Conservation (phyloP, 148 eudicot species). For the Camellia sinensis region DNA sequence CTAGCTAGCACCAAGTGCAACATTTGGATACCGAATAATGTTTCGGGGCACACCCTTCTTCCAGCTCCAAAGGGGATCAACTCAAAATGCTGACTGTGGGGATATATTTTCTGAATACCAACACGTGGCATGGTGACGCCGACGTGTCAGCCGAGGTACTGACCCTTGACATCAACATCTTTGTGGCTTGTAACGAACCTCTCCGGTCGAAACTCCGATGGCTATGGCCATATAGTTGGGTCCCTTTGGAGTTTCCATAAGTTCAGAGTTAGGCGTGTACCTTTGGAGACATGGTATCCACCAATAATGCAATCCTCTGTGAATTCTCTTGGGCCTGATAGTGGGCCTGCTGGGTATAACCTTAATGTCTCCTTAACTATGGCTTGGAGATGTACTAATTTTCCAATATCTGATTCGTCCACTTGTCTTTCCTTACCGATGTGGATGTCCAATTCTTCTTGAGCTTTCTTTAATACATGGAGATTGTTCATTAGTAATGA, state of each 20-base stretch:
- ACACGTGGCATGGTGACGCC: too few relatives aligned
- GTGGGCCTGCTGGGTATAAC: conserved; percentile 31
- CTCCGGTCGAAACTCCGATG: conserved; percentile 33
- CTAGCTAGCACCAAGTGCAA: conserved; percentile 20
- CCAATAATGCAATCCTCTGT: conserved; percentile 21
- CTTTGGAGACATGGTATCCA: conserved; percentile 32
- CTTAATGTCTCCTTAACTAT: conserved; percentile 34
- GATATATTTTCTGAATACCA: too few relatives aligned
- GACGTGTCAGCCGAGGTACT: too few relatives aligned
- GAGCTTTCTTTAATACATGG: conserved; percentile 19
- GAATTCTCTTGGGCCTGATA: conserved; percentile 20
- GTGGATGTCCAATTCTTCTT: conserved; percentile 25
- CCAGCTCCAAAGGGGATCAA: conserved; percentile 36
- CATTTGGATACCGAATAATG: conserved; percentile 8
- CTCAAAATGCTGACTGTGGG: conserved; percentile 29
- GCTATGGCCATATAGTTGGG: conserved; percentile 23
- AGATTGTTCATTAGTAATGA: conserved; percentile 27
- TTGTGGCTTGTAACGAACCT: conserved; percentile 31
- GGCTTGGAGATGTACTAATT: conserved; percentile 36
- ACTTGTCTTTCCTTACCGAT: conserved; percentile 27
- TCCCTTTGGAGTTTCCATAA: conserved; percentile 35
- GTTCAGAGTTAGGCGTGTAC: conserved; percentile 31
- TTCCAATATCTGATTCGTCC: conserved; percentile 24
- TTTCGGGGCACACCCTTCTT: conserved; percentile 29
- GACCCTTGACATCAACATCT: conserved; percentile 27